phyloP scores from a whole-genome alignment of 176 grass and related monocot genomes.

The Musa troglodytarum region DNA sequence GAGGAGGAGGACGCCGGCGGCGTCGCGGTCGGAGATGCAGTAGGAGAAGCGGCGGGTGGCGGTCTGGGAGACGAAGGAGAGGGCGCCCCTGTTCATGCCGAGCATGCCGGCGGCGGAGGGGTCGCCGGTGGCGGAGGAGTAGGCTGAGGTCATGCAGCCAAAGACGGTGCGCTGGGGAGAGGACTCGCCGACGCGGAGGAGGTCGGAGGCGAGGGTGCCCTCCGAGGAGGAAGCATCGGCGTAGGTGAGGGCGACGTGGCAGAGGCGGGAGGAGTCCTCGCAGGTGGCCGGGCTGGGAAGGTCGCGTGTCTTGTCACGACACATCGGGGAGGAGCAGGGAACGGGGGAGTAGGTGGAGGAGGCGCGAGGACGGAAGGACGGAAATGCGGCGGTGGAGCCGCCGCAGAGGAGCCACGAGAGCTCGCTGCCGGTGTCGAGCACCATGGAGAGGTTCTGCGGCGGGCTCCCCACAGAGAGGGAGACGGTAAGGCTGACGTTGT shows the following conservation, averaged over 20 bases:
- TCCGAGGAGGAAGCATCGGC: slow-evolving; percentile 78
- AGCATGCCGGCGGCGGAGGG: slow-evolving; percentile 48
- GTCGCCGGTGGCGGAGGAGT: slow-evolving; percentile 46
- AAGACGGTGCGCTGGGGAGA: slow-evolving; percentile 55
- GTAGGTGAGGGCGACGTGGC: slow-evolving; percentile 66
- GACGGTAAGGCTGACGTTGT: slow-evolving; percentile 85
- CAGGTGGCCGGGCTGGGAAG: slow-evolving; percentile 57
- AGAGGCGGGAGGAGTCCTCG: slow-evolving; percentile 40
- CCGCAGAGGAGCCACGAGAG: slow-evolving; percentile 80
- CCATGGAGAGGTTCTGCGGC: slow-evolving; percentile 77
- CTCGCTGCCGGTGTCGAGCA: slow-evolving; percentile 97
- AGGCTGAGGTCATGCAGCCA: slow-evolving; percentile 69
- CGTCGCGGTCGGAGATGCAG: slow-evolving; percentile 91
- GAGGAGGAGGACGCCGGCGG: slow-evolving; percentile 71
- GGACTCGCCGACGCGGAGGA: slow-evolving; percentile 48
- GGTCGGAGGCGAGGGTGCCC: slow-evolving; percentile 63
- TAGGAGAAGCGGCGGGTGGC: slow-evolving; percentile 80
- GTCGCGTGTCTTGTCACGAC: slow-evolving; percentile 41
- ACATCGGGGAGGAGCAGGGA: slow-evolving; percentile 63
- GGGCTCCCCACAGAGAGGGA: slow-evolving; percentile 73
- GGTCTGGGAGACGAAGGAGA: slow-evolving; percentile 82
- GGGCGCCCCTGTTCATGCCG: slow-evolving; percentile 79
- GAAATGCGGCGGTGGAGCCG: neutral
- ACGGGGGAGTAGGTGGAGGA: slow-evolving; percentile 61
- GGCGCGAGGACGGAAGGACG: slow-evolving; percentile 29